phyloP scores from a whole-genome alignment of 1,284 basidiomycete species.

The Bjerkandera adusta region DNA sequence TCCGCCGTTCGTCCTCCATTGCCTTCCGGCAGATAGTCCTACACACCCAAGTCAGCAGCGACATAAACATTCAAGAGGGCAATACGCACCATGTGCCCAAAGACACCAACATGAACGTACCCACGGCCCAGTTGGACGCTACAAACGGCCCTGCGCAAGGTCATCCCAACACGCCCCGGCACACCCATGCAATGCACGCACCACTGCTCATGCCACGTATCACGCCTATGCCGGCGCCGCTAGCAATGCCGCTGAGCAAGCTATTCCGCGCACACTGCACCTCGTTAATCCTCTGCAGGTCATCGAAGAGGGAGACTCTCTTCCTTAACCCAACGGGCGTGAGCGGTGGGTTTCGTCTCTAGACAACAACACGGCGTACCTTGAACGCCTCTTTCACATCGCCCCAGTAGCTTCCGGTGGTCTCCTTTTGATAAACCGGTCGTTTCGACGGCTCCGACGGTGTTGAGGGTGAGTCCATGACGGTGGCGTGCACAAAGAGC shows the following conservation, averaged over 20 bases:
- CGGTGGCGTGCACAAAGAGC: background rate
- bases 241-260: constrained; percentile 51
- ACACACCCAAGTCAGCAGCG: background rate
- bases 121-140: constrained; percentile 56
- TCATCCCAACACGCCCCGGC: background rate
- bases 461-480: constrained; percentile 11
- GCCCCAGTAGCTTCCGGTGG: constrained; percentile 42
- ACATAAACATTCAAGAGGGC: background rate
- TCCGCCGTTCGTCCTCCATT: constrained; percentile 50
- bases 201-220: constrained; percentile 56
- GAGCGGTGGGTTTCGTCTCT: constrained; percentile 10
- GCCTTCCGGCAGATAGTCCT: constrained; percentile 66
- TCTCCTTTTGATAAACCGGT: constrained; percentile 40
- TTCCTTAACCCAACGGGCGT: constrained; percentile 33
- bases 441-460: constrained; percentile 18
- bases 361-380: constrained; percentile 26
- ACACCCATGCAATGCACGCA: constrained; percentile 26
- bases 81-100: constrained; percentile 46
- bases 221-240: constrained; percentile 51
- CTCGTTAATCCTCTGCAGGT: constrained; percentile 46
- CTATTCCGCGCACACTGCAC: constrained; percentile 62
- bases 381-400: constrained; percentile 42
- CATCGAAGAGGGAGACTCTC: constrained; percentile 45
- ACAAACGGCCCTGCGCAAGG: constrained; percentile 37
- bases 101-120: constrained; percentile 50